Base-by-base conservation (phyloP, 495 filamentous ascomycete species). In the Choiromyces venosus region DNA sequence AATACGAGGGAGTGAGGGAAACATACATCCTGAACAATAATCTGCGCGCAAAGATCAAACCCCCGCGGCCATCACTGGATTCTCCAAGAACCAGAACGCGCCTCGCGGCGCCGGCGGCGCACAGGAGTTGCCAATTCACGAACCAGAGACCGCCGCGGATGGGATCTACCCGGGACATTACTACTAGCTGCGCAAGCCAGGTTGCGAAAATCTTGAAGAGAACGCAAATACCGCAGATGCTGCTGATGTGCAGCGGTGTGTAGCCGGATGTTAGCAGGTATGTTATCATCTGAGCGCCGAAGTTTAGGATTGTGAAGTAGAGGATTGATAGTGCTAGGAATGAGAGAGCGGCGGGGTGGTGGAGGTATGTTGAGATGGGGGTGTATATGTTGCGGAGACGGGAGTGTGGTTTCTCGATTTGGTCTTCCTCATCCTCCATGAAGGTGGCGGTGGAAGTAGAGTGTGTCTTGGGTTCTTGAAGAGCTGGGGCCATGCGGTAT, bases 1-100 rank as follows among this genome's bases (percentile, higher is more conserved):
- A n/a, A n/a, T n/a, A n/a, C n/a, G n/a, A n/a, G n/a, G n/a, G n/a
- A n/a, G n/a, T n/a, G n/a, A n/a, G 29, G 18, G 68, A 18, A 10
- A 81, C 84, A 77, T 76, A 89, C 89, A 74, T 90, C 88, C 78
- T 92, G 91, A 0, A 92, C 83, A 18, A 92, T 84, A 65, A 85
- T 84, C 76, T 93, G 91, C 10, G 83, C 87, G 37, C 84, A 87
- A 2, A 93, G 82, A 77, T 93, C 91, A 72, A 88, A 92, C 0
- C 89, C 88, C 86, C 90, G 85, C 86, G 2, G 87, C 83, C 39
- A 38, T 10, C 21, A 19, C 0, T 85, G 35, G 33, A 79, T 8
- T 74, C 7, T 71, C 40, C 19, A 82, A 69, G 65, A 76, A 74
- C 65, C 82, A 87, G 67, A 87, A 85, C 46, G 85, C 83, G 0